phyloP scores from a whole-genome alignment of 441 rosid species.

The Mallotus japonicus region DNA sequence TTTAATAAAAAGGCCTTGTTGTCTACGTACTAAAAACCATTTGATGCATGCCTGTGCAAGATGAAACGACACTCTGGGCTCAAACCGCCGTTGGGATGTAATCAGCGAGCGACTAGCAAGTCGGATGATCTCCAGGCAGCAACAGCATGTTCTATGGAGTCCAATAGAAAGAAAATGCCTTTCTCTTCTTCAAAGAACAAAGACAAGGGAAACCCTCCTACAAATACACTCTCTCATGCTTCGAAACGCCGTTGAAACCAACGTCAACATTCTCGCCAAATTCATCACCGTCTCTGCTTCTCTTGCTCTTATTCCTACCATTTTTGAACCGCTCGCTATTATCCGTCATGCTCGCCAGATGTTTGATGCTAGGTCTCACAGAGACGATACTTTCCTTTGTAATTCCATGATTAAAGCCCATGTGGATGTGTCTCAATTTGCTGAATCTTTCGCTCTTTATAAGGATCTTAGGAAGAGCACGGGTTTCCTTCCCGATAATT shows the following conservation, averaged over 20 bases:
- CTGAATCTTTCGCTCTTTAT: slow-evolving; percentile 46
- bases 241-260: slow-evolving; percentile 48
- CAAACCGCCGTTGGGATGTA: not conserved
- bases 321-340: slow-evolving; percentile 20
- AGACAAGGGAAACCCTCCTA: slow-evolving; percentile 36
- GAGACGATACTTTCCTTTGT: slow-evolving; percentile 57
- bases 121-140: not conserved
- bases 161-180: slow-evolving; percentile 55
- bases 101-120: not conserved
- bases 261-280: slow-evolving; percentile 56
- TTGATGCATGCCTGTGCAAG: too few relatives aligned
- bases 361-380: slow-evolving; percentile 50
- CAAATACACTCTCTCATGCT: slow-evolving; percentile 70
- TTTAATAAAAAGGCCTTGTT: too few relatives aligned
- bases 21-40: not conserved
- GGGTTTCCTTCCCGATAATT: slow-evolving; percentile 53
- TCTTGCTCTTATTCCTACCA: not conserved
- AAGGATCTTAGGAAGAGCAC: slow-evolving; percentile 43
- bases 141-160: slow-evolving; percentile 34
- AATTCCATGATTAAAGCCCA: slow-evolving; percentile 67
- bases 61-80: not conserved
- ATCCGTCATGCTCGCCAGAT: slow-evolving; percentile 47
- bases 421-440: slow-evolving; percentile 36
- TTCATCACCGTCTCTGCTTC: slow-evolving; percentile 42
- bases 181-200: slow-evolving; percentile 44